Base-by-base conservation (phyloP, 2,329 filamentous ascomycete genomes). In the Pestalotiopsis sp. region DNA sequence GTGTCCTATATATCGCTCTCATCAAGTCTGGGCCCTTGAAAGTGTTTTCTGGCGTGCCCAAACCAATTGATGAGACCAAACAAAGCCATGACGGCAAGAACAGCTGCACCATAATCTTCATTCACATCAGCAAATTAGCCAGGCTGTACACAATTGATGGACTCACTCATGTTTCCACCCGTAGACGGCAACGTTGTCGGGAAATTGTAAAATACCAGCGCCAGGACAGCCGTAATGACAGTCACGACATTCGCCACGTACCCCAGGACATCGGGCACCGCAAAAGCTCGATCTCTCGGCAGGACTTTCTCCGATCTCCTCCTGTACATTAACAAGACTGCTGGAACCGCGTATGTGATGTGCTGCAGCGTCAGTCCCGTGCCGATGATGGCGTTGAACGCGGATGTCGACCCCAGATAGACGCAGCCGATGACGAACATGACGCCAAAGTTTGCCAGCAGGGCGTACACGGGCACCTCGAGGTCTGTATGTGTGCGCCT, bases 371-470 rank as follows among this genome's bases (percentile, higher is more conserved):
- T 61, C 23, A 61, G 23, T 2, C 57, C 57, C 4, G 25, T 27
- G 57, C 57, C 57, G 3, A 61, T 61, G 2, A 61, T 61, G 6
- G 57, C 57, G 20, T 61, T 61, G 20, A 61, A 61, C 11, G 57
- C 31, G 2, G 57, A 61, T 4, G 25, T 61, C 17, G 57, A 61
- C 4, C 57, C 57, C 13, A 61, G 31, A 4, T 61, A 61, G 57
- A 61, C 31, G 9, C 57, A 61, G 20, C 57, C 57, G 23, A 61
- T 61, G 57, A 61, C 23, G 31, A 61, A 61, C 57, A 61, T 61
- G 57, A 61, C 27, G 57, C 25, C 57, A 61, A 61, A 61, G 57
- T 61, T 61, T 6, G 17, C 13, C 11, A 61, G 4, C 3, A 61
- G 57, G 1, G 57, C 31, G 14, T 36, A 61, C 3, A 61, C 57